Conservation (phyloP, 306 rosid species). For the Geum urbanum region DNA sequence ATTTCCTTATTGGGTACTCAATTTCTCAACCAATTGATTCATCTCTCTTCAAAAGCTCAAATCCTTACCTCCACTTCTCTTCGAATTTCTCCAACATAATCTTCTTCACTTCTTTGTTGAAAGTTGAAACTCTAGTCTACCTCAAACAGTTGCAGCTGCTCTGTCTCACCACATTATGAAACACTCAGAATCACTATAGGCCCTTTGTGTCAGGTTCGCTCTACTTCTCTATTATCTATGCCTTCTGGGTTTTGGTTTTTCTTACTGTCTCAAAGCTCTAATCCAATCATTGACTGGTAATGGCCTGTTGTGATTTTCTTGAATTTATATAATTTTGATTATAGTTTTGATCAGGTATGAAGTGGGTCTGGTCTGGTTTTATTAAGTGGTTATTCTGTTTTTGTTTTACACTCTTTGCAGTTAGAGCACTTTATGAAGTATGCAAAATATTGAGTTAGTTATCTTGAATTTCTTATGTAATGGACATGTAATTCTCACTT, state of each 20-base stretch:
- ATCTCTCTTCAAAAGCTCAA: not conserved
- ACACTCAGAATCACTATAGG: conserved; percentile 1
- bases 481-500: not conserved
- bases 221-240: not conserved
- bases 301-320: not conserved
- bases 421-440: not conserved
- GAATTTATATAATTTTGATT: too few species aligned
- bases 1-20: conserved; percentile 8
- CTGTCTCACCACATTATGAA: conserved; percentile 4
- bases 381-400: not conserved
- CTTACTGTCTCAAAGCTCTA: not conserved
- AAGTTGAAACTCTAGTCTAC: conserved; percentile 1
- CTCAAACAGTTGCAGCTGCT: not conserved
- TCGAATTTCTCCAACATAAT: not conserved
- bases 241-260: not conserved
- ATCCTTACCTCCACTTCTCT: not conserved
- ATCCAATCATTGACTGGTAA: not conserved
- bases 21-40: not conserved
- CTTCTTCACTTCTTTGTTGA: too few species aligned
- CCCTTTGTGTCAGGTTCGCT: not conserved
- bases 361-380: not conserved
- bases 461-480: not conserved
- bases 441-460: not conserved
- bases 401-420: not conserved
- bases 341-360: not conserved